These are phyloP conservation scores for Cicer pinnatifidum DNA, from an alignment of 306 rosid genomes.

Conservation along the genomic window DNA sequence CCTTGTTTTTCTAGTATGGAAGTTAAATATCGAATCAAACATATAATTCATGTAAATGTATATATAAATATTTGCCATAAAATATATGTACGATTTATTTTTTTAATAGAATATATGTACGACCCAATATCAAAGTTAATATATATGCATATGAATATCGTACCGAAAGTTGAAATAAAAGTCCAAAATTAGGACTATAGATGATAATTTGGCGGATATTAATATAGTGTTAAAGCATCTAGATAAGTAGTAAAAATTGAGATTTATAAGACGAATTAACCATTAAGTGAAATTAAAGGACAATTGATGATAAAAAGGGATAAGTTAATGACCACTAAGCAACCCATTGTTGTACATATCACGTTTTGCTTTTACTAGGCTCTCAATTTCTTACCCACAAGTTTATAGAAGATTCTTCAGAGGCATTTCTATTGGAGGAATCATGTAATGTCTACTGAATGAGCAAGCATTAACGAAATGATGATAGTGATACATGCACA, in stretches of 20 bases:
- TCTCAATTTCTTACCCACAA: background rate
- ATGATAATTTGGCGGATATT: background rate
- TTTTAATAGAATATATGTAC: background rate
- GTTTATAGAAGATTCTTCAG: constrained; percentile 30
- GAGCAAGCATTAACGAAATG: constrained; percentile 45
- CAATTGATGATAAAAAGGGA: background rate
- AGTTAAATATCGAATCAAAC: too few species aligned
- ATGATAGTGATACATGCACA: constrained; percentile 22
- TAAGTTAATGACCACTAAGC: constrained; percentile 30
- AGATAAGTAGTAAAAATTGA: background rate
- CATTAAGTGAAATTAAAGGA: background rate
- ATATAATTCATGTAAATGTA: too few species aligned
- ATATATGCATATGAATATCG: background rate
- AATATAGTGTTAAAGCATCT: background rate
- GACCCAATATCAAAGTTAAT: constrained; percentile 1
- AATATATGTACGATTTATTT: background rate
- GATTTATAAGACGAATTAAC: background rate
- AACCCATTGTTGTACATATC: constrained; percentile 20
- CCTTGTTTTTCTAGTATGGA: too few species aligned
- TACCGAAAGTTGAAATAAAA: background rate
- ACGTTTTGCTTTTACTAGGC: background rate
- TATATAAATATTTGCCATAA: background rate
- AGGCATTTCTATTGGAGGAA: constrained; percentile 37
- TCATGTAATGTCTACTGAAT: constrained; percentile 42
- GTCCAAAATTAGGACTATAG: background rate